Evolutionary conservation across 306 rosid species (phyloP).

Genomic region (Amphicarpaea edgeworthii): DNA sequence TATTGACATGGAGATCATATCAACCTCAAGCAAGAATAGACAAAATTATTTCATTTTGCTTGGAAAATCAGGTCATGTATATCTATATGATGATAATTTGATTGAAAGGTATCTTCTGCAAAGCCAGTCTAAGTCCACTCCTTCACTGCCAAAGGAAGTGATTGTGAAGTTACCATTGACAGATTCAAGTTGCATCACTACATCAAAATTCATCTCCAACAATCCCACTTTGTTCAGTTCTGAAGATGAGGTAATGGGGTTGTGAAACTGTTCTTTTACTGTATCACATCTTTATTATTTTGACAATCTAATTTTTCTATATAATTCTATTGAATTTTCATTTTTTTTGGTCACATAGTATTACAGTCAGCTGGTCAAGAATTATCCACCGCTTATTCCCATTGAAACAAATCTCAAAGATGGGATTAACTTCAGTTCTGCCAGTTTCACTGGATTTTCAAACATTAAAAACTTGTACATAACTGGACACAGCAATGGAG

Average conservation of each 20-base stretch:
- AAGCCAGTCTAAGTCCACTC: constrained; percentile 66
- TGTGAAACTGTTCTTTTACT: not conserved
- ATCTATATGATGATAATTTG: constrained; percentile 71
- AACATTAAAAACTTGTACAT: constrained; percentile 73
- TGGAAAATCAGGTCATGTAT: constrained; percentile 77
- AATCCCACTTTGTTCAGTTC: constrained; percentile 49
- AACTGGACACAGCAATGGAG: constrained; percentile 86
- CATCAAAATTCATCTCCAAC: constrained; percentile 67
- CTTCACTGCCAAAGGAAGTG: constrained; percentile 76
- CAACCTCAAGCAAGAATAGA: constrained; percentile 69
- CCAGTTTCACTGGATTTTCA: constrained; percentile 76
- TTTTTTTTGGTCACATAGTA: constrained; percentile 58
- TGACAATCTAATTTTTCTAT: not conserved
- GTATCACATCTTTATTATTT: not conserved
- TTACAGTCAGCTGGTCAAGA: constrained; percentile 60
- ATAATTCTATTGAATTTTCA: constrained; percentile 25
- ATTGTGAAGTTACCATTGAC: constrained; percentile 75
- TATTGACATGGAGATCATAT: constrained; percentile 73
- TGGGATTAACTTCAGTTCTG: constrained; percentile 53
- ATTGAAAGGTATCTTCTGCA: constrained; percentile 83
- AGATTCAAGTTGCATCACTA: constrained; percentile 76
- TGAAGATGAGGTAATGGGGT: constrained; percentile 68
- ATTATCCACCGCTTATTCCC: constrained; percentile 68
- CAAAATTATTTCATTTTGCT: constrained; percentile 70
- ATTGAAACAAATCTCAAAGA: constrained; percentile 66